A percentile compares a stretch with the other conserved stretches of the same genome.
Evolutionary conservation across 805 yeast genomes (phyloP).

Genomic region (Cyberlindnera suaveolens): DNA sequence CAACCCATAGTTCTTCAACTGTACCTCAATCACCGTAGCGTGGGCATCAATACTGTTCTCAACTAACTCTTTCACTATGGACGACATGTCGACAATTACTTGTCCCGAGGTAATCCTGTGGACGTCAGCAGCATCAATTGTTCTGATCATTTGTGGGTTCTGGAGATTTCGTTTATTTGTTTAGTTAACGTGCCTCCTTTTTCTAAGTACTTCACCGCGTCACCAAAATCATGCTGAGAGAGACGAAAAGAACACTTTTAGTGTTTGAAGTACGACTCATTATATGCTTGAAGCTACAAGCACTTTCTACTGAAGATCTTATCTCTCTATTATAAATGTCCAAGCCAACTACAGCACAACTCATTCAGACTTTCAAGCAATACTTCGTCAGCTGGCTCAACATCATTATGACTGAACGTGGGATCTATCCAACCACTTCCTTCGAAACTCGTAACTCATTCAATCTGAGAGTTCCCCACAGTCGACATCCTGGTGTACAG

Average conservation of each 20-base stretch:
- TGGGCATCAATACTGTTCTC: conserved; percentile 85
- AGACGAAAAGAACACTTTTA: no score
- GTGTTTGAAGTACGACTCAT: no score
- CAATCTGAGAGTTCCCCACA: conserved; percentile 35
- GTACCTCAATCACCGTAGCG: conserved; percentile 60
- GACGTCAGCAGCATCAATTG: conserved; percentile 38
- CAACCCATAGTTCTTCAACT: conserved; percentile 64
- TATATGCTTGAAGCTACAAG: no score
- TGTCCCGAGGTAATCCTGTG: conserved; percentile 87
- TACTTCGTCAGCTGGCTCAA: conserved; percentile 33
- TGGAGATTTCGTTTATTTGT: background rate
- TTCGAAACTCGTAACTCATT: conserved; percentile 35
- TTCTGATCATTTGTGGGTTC: conserved; percentile 2
- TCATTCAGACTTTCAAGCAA: conserved; percentile 11
- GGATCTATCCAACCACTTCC: conserved; percentile 30
- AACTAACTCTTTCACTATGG: conserved; percentile 78
- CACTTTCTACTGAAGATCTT: no score
- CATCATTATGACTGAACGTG: conserved; percentile 29
- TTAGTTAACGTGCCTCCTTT: background rate
- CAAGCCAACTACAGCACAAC: background rate
- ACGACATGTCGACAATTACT: conserved; percentile 72
- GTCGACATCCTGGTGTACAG: conserved; percentile 37
- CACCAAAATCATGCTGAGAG: no score
- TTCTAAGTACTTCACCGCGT: no score
- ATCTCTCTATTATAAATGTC: background rate